Evolutionary conservation across 2,329 filamentous ascomycete species (phyloP).

Genomic region (Cercospora sp.): DNA sequence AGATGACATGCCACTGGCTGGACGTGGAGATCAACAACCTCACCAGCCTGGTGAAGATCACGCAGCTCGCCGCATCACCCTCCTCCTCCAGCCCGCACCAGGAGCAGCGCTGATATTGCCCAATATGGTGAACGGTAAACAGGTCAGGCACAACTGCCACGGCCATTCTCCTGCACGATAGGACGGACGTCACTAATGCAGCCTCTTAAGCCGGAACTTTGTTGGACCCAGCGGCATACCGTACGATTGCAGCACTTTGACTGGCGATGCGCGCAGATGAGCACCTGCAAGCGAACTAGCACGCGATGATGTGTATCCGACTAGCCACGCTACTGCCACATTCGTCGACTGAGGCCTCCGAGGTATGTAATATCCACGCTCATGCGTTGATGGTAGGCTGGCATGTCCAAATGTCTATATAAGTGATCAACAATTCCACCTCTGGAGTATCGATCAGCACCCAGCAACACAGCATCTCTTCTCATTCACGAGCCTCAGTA

Average conservation of each 20-base stretch:
- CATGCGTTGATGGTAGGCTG: background rate
- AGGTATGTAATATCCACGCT: background rate
- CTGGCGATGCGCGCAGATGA: constrained; percentile 7
- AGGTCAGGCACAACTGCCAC: constrained; percentile 3
- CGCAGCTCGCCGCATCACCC: constrained; percentile 1
- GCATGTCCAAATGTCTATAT: constrained; percentile 13
- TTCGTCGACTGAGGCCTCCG: background rate
- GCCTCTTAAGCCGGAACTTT: constrained; percentile 13
- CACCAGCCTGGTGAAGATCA: background rate
- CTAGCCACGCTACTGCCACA: constrained; percentile 8
- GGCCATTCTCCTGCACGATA: constrained; percentile 7
- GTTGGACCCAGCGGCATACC: background rate
- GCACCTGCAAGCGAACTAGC: constrained; percentile 11
- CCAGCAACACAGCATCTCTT: constrained; percentile 2
- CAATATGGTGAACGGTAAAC: constrained; percentile 1
- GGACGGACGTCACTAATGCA: constrained; percentile 11
- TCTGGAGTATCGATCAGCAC: constrained; percentile 4
- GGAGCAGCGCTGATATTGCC: constrained; percentile 5
- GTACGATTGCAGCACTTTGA: constrained; percentile 7
- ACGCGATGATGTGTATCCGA: constrained; percentile 10
- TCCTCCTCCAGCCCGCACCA: constrained; percentile 5
- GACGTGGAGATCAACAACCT: constrained; percentile 12
- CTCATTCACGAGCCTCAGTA: constrained; percentile 5
- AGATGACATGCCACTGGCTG: constrained; percentile 3
- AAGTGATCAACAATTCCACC: background rate